These are phyloP conservation scores for Pueraria montana DNA, from an alignment of 306 rosid species.

Conservation along the genomic window DNA sequence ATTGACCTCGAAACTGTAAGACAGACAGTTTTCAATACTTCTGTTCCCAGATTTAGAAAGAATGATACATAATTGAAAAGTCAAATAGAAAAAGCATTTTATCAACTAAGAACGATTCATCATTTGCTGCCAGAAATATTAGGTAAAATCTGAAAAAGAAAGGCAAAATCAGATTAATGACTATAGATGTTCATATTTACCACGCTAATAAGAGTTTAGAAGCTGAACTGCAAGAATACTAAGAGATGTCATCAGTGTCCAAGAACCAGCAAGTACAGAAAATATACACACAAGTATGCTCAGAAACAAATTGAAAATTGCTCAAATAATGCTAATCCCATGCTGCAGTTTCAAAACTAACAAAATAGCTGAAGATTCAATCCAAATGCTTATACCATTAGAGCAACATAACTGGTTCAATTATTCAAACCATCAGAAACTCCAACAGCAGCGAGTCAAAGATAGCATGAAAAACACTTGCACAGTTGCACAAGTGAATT, in stretches of 20 bases:
- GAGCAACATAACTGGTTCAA: background rate
- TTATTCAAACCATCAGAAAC: background rate
- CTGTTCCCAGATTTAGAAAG: background rate
- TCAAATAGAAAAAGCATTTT: conserved; percentile 25
- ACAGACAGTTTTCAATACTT: background rate
- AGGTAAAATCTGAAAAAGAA: background rate
- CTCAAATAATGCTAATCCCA: conserved; percentile 19
- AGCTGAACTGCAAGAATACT: background rate
- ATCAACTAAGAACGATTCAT: background rate
- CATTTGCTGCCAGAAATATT: background rate
- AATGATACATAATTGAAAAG: conserved; percentile 2
- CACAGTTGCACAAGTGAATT: too few species aligned
- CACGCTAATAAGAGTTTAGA: background rate
- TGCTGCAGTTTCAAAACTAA: background rate
- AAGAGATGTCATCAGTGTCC: conserved; percentile 19
- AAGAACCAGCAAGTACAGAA: conserved; percentile 10
- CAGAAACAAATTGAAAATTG: background rate
- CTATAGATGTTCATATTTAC: conserved; percentile 4
- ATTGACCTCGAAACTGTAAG: conserved; percentile 1
- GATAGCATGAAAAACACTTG: conserved; percentile 3
- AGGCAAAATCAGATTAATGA: background rate
- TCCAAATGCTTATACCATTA: background rate
- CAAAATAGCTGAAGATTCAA: conserved; percentile 5
- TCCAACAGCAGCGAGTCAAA: conserved; percentile 8
- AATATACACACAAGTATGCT: background rate